These are phyloP conservation scores for Eucommia ulmoides DNA, from an alignment of 257 asterid genomes.

Conservation along the genomic window DNA sequence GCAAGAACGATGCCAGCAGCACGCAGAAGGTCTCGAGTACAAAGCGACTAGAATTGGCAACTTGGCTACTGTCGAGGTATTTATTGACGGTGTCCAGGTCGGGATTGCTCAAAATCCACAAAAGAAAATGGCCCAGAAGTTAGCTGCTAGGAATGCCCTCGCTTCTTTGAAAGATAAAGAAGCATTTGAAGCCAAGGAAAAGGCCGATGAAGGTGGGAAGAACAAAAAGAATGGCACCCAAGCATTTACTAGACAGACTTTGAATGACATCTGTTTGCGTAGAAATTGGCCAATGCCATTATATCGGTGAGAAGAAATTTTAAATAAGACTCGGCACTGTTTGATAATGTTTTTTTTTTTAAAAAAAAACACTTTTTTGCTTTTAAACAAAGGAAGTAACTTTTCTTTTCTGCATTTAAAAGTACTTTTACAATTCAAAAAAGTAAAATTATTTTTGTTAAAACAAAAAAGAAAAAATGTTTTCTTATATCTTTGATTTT, in stretches of 20 bases:
- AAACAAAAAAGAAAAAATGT: too few species aligned
- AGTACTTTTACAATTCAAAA: too few species aligned
- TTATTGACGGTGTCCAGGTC: slow-evolving; percentile 77
- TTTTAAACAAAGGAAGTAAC: too few species aligned
- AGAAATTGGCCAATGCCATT: slow-evolving; percentile 98
- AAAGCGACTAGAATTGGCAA: slow-evolving; percentile 76
- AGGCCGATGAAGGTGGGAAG: slow-evolving; percentile 37
- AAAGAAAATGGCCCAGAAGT: slow-evolving; percentile 96
- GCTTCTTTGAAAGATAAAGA: slow-evolving; percentile 76
- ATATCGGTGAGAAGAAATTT: too few species aligned
- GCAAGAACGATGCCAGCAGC: slow-evolving; percentile 97
- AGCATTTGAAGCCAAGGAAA: slow-evolving; percentile 44
- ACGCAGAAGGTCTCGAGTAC: slow-evolving; percentile 94
- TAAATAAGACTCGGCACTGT: too few species aligned
- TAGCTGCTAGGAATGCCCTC: slow-evolving; percentile 97
- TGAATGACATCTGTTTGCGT: slow-evolving; percentile 87
- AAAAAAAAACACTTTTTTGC: too few species aligned
- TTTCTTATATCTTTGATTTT: too few species aligned
- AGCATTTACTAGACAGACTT: slow-evolving; percentile 84
- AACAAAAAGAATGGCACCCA: slow-evolving; percentile 67
- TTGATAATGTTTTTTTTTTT: too few species aligned
- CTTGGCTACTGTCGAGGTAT: slow-evolving; percentile 86
- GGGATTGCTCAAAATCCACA: slow-evolving; percentile 86
- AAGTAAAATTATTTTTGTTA: too few species aligned
- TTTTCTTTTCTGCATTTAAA: too few species aligned